These are phyloP conservation scores for Globisporangium nodosum DNA, from an alignment of 352 stramenopile genomes.

Conservation along the genomic window DNA sequence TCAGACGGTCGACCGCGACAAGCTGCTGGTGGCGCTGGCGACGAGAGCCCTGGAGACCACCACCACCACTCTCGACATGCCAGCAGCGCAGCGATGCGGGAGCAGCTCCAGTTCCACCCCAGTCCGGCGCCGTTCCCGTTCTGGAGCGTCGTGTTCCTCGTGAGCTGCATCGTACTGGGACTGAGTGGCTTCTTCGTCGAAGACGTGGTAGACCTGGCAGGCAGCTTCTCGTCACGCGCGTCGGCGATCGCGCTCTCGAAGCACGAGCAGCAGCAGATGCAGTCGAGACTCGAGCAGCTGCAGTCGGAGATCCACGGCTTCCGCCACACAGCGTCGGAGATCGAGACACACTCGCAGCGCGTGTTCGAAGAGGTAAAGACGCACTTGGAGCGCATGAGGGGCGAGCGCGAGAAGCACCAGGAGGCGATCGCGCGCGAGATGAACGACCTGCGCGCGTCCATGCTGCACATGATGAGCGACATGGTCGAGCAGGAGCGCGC, in stretches of 20 bases:
- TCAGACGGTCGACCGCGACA: not conserved
- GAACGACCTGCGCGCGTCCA: constrained; percentile 44
- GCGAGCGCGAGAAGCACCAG: constrained; percentile 49
- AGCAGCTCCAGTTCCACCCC: not conserved
- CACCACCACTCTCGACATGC: not conserved
- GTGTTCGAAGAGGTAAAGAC: constrained; percentile 44
- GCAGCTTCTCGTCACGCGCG: constrained; percentile 24
- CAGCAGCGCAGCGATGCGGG: not conserved
- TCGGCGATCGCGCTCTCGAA: constrained; percentile 22
- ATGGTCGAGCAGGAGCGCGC: constrained; percentile 50
- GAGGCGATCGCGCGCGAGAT: constrained; percentile 63
- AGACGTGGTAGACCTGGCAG: constrained; percentile 30
- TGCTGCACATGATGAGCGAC: constrained; percentile 43
- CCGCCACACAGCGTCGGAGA: constrained; percentile 34
- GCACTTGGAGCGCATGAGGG: constrained; percentile 40
- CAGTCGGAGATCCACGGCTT: constrained; percentile 50
- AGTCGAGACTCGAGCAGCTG: constrained; percentile 34
- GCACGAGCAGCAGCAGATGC: constrained; percentile 38
- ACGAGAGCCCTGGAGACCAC: not conserved
- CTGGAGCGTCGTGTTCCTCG: constrained; percentile 41
- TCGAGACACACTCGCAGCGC: constrained; percentile 47
- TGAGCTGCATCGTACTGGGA: constrained; percentile 33
- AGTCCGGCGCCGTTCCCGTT: constrained; percentile 20
- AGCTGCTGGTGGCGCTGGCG: not conserved
- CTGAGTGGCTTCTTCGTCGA: constrained; percentile 51